These are phyloP conservation scores for Penicillium sp. DNA, from an alignment of 2,329 filamentous ascomycete genomes.

Conservation along the genomic window DNA sequence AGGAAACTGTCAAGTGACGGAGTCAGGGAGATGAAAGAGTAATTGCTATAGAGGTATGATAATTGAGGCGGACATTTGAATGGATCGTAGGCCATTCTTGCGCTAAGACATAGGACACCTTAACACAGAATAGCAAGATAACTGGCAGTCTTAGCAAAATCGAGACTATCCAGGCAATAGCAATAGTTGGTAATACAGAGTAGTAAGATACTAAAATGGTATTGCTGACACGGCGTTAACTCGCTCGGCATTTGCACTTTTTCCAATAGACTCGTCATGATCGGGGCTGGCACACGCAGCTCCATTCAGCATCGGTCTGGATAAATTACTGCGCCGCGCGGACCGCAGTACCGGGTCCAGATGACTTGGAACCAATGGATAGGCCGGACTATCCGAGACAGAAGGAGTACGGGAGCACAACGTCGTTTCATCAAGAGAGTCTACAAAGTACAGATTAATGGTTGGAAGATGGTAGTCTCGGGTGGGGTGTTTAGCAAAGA, in stretches of 20 bases:
- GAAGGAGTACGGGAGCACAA: not conserved
- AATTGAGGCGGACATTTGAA: not conserved
- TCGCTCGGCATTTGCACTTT: not conserved
- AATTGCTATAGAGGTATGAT: not conserved
- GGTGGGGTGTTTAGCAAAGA: slow-evolving; percentile 10
- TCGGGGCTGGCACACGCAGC: slow-evolving; percentile 1
- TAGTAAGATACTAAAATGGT: not conserved
- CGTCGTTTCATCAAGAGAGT: not conserved
- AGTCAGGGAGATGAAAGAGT: not conserved
- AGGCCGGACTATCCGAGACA: not conserved
- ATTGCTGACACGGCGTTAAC: not conserved
- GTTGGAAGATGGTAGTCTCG: slow-evolving; percentile 1
- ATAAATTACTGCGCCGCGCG: slow-evolving; percentile 6
- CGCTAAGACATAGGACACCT: not conserved
- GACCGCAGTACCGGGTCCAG: slow-evolving; percentile 12
- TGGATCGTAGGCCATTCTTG: not conserved
- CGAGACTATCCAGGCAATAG: not conserved
- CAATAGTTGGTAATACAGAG: not conserved
- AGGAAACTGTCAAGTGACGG: slow-evolving; percentile 9
- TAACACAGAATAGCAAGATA: not conserved
- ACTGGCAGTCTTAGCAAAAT: not conserved
- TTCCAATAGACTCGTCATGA: not conserved
- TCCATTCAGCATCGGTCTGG: not conserved
- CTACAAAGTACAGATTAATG: not conserved
- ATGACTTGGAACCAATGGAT: slow-evolving; percentile 7